These are phyloP conservation scores for Graphiopsis chlorocephala DNA, from an alignment of 2,329 filamentous ascomycete genomes.

Conservation along the genomic window DNA sequence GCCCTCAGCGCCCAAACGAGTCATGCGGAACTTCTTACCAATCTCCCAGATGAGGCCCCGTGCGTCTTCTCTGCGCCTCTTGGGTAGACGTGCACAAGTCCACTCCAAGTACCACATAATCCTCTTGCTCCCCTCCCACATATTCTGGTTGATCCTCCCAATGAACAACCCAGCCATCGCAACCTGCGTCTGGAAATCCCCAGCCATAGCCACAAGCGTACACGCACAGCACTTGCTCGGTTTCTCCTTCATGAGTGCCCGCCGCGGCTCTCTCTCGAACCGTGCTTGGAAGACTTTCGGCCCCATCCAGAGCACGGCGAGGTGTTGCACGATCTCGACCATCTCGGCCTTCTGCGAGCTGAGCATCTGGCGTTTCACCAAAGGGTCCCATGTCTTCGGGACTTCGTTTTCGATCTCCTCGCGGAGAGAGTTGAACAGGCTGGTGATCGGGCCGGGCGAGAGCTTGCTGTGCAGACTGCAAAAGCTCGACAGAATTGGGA, in stretches of 20 bases:
- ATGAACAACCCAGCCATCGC: slow-evolving; percentile 25
- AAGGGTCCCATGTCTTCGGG: slow-evolving; percentile 16
- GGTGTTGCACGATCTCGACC: slow-evolving; percentile 13
- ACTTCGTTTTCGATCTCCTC: slow-evolving; percentile 18
- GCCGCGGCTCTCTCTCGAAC: slow-evolving; percentile 5
- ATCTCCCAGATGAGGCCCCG: slow-evolving; percentile 9
- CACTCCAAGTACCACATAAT: slow-evolving; percentile 20
- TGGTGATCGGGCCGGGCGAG: slow-evolving; percentile 21
- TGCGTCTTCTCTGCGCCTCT: background rate
- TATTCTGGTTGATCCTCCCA: slow-evolving; percentile 21
- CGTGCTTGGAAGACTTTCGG: slow-evolving; percentile 11
- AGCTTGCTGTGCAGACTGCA: slow-evolving; percentile 26
- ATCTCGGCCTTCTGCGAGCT: slow-evolving; percentile 7
- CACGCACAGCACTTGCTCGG: slow-evolving; percentile 26
- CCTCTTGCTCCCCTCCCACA: slow-evolving; percentile 28
- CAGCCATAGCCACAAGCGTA: slow-evolving; percentile 15
- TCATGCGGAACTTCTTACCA: slow-evolving; percentile 9
- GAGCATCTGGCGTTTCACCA: slow-evolving; percentile 1
- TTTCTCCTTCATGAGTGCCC: background rate
- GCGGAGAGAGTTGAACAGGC: slow-evolving; percentile 21
- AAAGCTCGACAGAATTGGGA: slow-evolving; percentile 19
- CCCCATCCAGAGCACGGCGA: slow-evolving; percentile 21
- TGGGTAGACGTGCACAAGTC: background rate
- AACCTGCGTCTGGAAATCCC: slow-evolving; percentile 19
- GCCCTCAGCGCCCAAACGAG: slow-evolving; percentile 10